phyloP scores from a whole-genome alignment of 179 eudicot species.

The Silene noctiflora region DNA sequence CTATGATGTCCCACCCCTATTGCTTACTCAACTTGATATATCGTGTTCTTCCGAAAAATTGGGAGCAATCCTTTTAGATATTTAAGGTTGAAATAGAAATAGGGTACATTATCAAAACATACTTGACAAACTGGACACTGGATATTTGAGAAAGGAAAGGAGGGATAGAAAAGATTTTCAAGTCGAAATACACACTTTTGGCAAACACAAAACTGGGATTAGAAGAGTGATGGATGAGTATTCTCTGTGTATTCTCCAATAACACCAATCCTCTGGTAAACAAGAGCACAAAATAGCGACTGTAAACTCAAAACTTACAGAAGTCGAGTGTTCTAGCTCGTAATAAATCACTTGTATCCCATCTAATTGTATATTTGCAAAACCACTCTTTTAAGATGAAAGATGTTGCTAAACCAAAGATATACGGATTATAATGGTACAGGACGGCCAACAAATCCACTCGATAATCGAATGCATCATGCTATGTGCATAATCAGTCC shows the following conservation, averaged over 20 bases:
- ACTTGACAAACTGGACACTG: no score
- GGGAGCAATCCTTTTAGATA: no score
- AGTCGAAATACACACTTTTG: no score
- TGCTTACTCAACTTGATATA: no score
- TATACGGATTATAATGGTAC: background rate
- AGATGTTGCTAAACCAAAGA: background rate
- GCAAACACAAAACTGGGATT: no score
- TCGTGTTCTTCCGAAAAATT: no score
- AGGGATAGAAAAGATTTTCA: no score
- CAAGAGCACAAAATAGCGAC: background rate
- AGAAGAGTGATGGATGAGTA: no score
- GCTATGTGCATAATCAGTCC: background rate
- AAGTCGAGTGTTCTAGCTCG: constrained; percentile 3
- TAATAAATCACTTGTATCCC: constrained; percentile 8
- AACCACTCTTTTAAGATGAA: constrained; percentile 6
- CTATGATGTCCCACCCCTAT: no score
- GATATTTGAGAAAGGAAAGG: no score
- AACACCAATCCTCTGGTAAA: background rate
- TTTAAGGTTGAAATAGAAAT: no score
- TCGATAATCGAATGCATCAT: background rate
- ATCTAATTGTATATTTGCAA: constrained; percentile 11
- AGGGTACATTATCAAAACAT: no score
- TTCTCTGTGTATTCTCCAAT: background rate
- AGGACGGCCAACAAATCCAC: background rate
- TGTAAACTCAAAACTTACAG: background rate